Base-by-base conservation (phyloP, 805 yeast genomes). In the Candida germanica region DNA sequence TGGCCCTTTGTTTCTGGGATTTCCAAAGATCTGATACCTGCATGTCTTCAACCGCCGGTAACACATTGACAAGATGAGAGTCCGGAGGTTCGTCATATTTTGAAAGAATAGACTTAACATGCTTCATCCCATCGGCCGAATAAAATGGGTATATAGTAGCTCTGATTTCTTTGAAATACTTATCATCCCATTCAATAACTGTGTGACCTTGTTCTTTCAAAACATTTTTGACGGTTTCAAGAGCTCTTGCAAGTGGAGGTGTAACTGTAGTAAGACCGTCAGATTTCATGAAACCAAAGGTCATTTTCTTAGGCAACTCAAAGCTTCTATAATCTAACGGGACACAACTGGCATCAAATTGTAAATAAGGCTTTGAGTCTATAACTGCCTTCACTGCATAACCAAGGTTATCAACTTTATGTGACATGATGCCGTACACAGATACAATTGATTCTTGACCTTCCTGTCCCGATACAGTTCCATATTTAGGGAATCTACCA, bases 371-470 rank as follows among this genome's bases (percentile, higher is more conserved):
- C 44, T 75, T 64, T 39, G 84, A 84, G 18, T 63, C 62, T 50
- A 77, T 78, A 45, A 77, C 62, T 7, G 13, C 3, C 20, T 32
- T 27, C 7, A 15, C 15, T 13, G 16, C 33, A 51, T 75, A 79
- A 15, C 81, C 86, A 44, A 82, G 56, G 57, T 82, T 89, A 5
- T 78, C 81, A 29, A 78, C 61, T 4, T 75, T 59, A 45, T 79
- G 69, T 3, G 85, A 69, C 61, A 83, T 53, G 23, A 89, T 88
- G 15, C 88, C 89, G 33, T 69, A 68, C 16, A 79, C 81, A 9
- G 82, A 76, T n/a, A 69, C 73, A 36, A 83, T 76, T n/a, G 81
- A 64, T 54, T 81, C 83, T 52, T 77, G 81, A 36, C 83, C 87
- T 38, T 70, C 68, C 50, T 77, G 76, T 29, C 73, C 65, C 31